A percentile compares a stretch with the other conserved stretches of the same genome.
phyloP scores from a whole-genome alignment of 2,329 filamentous ascomycete species.

The Aspergillus proliferans region DNA sequence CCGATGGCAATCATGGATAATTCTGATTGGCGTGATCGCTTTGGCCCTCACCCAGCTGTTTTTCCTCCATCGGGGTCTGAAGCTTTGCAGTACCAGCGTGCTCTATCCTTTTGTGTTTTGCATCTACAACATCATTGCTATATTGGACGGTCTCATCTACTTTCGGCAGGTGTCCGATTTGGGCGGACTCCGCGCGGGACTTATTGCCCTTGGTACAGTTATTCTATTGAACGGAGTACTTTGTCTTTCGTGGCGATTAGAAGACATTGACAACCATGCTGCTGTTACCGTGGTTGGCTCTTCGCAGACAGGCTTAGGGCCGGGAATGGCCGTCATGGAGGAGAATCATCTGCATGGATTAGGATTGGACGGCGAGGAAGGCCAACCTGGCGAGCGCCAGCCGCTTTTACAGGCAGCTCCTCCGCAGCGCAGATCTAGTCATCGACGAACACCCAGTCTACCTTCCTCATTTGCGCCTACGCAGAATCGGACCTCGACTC shows the following conservation, averaged over 20 bases:
- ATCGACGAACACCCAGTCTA: constrained; percentile 31
- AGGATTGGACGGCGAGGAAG: constrained; percentile 32
- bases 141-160: constrained; percentile 93
- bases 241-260: constrained; percentile 87
- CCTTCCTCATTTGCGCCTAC: constrained; percentile 22
- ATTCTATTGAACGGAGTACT: constrained; percentile 84
- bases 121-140: constrained; percentile 98
- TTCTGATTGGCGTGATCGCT: constrained; percentile 71
- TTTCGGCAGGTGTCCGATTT: constrained; percentile 83
- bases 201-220: constrained; percentile 76
- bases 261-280: constrained; percentile 49
- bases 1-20: constrained; percentile 90
- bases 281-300: constrained; percentile 44
- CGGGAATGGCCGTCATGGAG: constrained; percentile 76
- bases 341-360: constrained; percentile 27
- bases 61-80: constrained; percentile 87
- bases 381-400: constrained; percentile 34
- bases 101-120: constrained; percentile 97
- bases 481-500: constrained; percentile 41
- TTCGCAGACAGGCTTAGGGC: constrained; percentile 63
- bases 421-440: constrained; percentile 18
- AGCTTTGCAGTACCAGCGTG: constrained; percentile 90
- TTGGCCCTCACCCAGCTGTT: constrained; percentile 88
- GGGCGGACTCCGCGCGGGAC: constrained; percentile 61
- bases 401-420: constrained; percentile 29